Conservation (phyloP, 805 yeast genomes). For the Sungouiella thailandica region DNA sequence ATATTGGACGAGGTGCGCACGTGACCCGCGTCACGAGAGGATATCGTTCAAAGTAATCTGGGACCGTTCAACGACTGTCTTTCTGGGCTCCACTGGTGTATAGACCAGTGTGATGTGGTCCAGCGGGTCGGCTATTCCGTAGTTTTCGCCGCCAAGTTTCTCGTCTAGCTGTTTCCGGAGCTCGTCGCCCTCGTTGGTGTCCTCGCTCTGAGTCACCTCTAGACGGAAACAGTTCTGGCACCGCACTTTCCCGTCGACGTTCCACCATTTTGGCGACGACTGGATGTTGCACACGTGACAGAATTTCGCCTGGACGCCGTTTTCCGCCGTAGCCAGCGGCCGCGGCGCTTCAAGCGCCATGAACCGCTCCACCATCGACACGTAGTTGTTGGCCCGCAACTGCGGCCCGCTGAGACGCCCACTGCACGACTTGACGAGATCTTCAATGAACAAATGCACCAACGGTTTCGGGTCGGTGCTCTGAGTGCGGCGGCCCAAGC, state of each 20-base stretch:
- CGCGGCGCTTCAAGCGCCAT: slow-evolving; percentile 9
- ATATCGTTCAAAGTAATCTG: slow-evolving; percentile 7
- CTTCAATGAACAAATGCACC: slow-evolving; percentile 37
- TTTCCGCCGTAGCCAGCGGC: slow-evolving; percentile 1
- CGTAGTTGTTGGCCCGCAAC: slow-evolving; percentile 26
- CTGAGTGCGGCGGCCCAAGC: slow-evolving; percentile 19
- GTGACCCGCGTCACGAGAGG: slow-evolving; percentile 7
- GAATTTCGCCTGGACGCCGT: neutral
- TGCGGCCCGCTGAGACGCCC: slow-evolving; percentile 28
- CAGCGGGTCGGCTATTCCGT: slow-evolving; percentile 23
- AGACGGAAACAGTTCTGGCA: slow-evolving; percentile 33
- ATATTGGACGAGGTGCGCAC: slow-evolving; percentile 1
- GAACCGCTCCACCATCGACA: slow-evolving; percentile 16
- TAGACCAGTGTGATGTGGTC: slow-evolving; percentile 7
- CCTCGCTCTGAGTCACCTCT: slow-evolving; percentile 5
- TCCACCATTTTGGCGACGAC: slow-evolving; percentile 38
- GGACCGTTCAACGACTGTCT: slow-evolving; percentile 3
- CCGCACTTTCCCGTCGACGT: slow-evolving; percentile 1
- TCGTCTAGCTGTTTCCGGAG: slow-evolving; percentile 16
- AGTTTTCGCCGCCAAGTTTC: slow-evolving; percentile 28
- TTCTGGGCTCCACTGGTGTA: neutral
- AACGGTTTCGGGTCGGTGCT: slow-evolving; percentile 32
- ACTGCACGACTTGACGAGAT: slow-evolving; percentile 16
- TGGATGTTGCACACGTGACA: slow-evolving; percentile 22
- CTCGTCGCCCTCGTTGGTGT: slow-evolving; percentile 12